Conservation (phyloP, 1,139 yeast genomes). For the Yamadazyma diddensiae region DNA sequence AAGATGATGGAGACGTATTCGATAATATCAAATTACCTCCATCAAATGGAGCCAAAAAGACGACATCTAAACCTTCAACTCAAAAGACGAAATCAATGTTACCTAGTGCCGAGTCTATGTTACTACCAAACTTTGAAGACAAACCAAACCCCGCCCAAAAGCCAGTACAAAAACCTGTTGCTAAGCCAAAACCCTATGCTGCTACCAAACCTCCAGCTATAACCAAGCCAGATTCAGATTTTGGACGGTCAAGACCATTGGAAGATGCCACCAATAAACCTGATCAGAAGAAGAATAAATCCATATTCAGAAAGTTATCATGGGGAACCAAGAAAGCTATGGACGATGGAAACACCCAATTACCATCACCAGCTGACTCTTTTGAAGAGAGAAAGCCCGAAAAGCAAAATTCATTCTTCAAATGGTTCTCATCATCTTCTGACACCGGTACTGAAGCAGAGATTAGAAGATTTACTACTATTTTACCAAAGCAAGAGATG, state of each 20-base stretch:
- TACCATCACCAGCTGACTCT: slow-evolving; percentile 41
- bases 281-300: slow-evolving; percentile 37
- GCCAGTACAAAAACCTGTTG: slow-evolving; percentile 4
- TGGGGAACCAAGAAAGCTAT: slow-evolving; percentile 46
- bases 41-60: slow-evolving; percentile 12
- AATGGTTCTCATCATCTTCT: slow-evolving; percentile 40
- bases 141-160: slow-evolving; percentile 2
- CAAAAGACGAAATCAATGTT: slow-evolving; percentile 24
- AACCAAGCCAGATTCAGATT: slow-evolving; percentile 9
- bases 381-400: slow-evolving; percentile 32
- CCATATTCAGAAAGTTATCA: slow-evolving; percentile 65
- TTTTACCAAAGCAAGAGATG: slow-evolving; percentile 55
- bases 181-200: slow-evolving; percentile 23
- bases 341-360: slow-evolving; percentile 23
- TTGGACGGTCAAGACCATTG: slow-evolving; percentile 13
- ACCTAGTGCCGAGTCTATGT: slow-evolving; percentile 40
- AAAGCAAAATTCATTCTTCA: slow-evolving; percentile 32
- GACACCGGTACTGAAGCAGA: slow-evolving; percentile 23
- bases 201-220: slow-evolving; percentile 14
- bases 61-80: slow-evolving; percentile 4
- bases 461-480: slow-evolving; percentile 39
- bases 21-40: slow-evolving; percentile 47
- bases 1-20: slow-evolving; percentile 27
- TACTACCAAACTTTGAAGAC: slow-evolving; percentile 26
- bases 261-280: slow-evolving; percentile 22